Evolutionary conservation across 257 asterid genomes (phyloP).

Genomic region (Voacanga thouarsii): DNA sequence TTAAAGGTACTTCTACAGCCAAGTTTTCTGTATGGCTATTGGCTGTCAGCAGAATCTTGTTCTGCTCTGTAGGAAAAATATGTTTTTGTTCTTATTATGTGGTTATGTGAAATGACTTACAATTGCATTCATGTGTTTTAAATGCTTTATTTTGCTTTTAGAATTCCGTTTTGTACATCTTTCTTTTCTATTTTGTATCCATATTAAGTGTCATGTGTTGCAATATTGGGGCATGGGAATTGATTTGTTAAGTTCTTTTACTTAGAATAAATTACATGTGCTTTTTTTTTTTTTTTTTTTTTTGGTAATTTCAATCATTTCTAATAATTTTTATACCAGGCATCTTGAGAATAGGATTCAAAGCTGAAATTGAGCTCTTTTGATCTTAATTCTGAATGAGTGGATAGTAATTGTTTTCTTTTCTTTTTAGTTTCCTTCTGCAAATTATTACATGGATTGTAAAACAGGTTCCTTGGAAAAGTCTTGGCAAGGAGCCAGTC

Average conservation of each 20-base stretch:
- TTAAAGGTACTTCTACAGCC: conserved; percentile 59
- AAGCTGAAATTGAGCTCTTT: neutral
- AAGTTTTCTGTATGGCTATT: conserved; percentile 15
- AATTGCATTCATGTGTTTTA: neutral
- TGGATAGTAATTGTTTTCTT: neutral
- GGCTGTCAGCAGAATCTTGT: neutral
- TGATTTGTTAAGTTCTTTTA: neutral
- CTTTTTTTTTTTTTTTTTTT: too few species aligned
- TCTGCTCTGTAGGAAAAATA: neutral
- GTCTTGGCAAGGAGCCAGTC: conserved; percentile 99
- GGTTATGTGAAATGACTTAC: neutral
- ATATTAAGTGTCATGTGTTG: neutral
- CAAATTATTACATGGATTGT: neutral
- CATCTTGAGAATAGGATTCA: neutral
- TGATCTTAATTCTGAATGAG: neutral
- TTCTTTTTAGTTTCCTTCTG: neutral
- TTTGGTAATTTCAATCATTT: neutral
- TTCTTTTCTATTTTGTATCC: neutral
- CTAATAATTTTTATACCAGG: neutral
- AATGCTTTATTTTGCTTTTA: neutral
- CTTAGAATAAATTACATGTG: neutral
- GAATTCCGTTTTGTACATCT: neutral
- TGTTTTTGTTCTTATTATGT: neutral
- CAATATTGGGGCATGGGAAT: neutral
- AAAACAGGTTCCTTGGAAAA: conserved; percentile 93